These are phyloP conservation scores for Chernovozyma aurita DNA, from an alignment of 1,139 yeast species.

Conservation along the genomic window DNA sequence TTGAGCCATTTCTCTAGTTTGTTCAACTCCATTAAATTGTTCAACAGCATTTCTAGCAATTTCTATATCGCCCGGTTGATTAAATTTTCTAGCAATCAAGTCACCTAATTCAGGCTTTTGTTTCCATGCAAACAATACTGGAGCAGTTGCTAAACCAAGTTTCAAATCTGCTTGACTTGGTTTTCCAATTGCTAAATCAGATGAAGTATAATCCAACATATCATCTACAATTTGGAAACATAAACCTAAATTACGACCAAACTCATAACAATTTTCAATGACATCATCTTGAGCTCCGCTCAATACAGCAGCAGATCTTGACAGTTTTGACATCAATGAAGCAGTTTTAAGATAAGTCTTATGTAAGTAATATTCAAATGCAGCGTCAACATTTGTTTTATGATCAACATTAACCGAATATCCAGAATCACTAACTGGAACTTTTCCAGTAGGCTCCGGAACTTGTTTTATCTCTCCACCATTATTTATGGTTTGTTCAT, in stretches of 20 bases:
- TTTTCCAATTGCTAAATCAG: conserved; percentile 80
- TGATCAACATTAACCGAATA: conserved; percentile 61
- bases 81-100: conserved; percentile 78
- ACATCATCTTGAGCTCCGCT: conserved; percentile 76
- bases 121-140: conserved; percentile 92
- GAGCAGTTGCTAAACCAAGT: conserved; percentile 95
- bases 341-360: conserved; percentile 96
- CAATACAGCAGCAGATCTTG: conserved; percentile 89
- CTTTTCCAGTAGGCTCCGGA: conserved; percentile 62
- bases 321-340: conserved; percentile 88
- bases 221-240: conserved; percentile 97
- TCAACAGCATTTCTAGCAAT: conserved; percentile 71
- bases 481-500: conserved; percentile 41
- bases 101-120: conserved; percentile 80
- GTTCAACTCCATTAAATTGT: conserved; percentile 66
- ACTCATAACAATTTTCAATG: conserved; percentile 81
- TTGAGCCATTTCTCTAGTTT: conserved; percentile 74
- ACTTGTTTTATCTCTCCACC: conserved; percentile 47
- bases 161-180: conserved; percentile 95
- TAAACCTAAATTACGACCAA: conserved; percentile 88
- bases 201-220: conserved; percentile 87
- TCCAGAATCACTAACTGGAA: conserved; percentile 57
- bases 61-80: conserved; percentile 77
- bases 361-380: conserved; percentile 91
- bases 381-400: conserved; percentile 71